Conservation (phyloP, 441 rosid genomes). For the Gossypium davidsonii region DNA sequence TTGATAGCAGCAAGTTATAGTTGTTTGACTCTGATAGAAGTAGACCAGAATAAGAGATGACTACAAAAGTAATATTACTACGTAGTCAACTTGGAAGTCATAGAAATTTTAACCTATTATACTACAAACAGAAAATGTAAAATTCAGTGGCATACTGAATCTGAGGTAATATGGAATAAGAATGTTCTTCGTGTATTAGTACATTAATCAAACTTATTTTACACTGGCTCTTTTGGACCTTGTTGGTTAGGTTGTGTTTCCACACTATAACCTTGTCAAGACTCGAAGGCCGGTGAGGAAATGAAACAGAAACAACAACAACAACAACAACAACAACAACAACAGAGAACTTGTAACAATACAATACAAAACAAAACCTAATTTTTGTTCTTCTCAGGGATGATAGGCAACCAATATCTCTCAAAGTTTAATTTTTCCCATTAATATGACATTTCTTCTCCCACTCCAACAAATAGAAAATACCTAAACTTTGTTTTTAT, state of each 20-base stretch:
- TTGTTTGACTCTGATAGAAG: not conserved
- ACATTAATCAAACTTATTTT: not conserved
- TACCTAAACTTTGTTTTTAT: not conserved
- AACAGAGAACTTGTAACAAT: not conserved
- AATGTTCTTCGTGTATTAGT: not conserved
- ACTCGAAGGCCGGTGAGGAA: not conserved
- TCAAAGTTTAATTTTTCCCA: not conserved
- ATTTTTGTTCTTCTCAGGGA: not conserved
- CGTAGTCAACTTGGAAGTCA: not conserved
- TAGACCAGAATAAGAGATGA: not conserved
- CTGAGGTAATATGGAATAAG: not conserved
- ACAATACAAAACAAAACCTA: not conserved
- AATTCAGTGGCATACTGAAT: not conserved
- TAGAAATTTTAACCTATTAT: not conserved
- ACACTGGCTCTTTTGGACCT: not conserved
- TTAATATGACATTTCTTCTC: not conserved
- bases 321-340: not conserved
- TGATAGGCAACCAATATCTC: slow-evolving; percentile 17
- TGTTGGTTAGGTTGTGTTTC: not conserved
- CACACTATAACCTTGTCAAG: not conserved
- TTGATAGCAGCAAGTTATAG: not conserved
- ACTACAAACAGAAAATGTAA: not conserved
- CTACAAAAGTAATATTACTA: not conserved
- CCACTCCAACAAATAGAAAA: not conserved
- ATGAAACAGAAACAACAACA: not conserved